Base-by-base conservation (phyloP, 2,329 filamentous ascomycete species). In the Simplicillium aogashimaense region DNA sequence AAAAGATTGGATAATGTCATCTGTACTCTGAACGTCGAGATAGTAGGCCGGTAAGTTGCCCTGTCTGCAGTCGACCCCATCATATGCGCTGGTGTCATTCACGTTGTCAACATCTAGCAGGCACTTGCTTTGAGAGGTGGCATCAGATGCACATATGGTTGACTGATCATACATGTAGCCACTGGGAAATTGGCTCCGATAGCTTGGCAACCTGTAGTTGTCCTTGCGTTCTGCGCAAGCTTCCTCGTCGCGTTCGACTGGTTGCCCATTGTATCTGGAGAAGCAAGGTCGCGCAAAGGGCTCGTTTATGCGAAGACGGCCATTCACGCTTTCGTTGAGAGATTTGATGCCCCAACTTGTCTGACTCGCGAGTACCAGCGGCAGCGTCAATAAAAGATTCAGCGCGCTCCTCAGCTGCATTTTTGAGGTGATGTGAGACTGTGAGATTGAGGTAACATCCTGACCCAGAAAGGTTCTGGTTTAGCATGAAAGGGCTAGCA, bases 151-250 rank as follows among this genome's bases (percentile, higher is more conserved):
- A 20, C 40, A 39, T 4, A 47, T 40, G 15, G 45, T 37, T 12
- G 43, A 47, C 20, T 45, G 37, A 11, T 48, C 45, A 40, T 48
- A 48, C 46, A 47, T 47, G 43, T 48, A 48, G 12, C 36, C 44
- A 2, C 46, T 43, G 4, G 46, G 44, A 12, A 42, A 40, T 15
- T 42, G 34, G 17, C 29, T 29, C 7, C 44, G 46, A 18, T 47
- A 45, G 1, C 20, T 18, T 16, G 46, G 37, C 15, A 32, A 40
- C 18, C 11, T 15, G 14, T 47, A 46, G 13, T 45, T 39, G 36
- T 30, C 41, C 35, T 45, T 41, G 13, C 45, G 42, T 29, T 44
- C 37, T 16, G 15, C 7, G 38, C 46, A 48, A 4, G 37, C 15
- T 3, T 18, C 41, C 15, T 36, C 37, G 20, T 47, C 38, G 3